These are phyloP conservation scores for Ganoderma sp. DNA, from an alignment of 1,284 basidiomycete genomes.

Conservation along the genomic window DNA sequence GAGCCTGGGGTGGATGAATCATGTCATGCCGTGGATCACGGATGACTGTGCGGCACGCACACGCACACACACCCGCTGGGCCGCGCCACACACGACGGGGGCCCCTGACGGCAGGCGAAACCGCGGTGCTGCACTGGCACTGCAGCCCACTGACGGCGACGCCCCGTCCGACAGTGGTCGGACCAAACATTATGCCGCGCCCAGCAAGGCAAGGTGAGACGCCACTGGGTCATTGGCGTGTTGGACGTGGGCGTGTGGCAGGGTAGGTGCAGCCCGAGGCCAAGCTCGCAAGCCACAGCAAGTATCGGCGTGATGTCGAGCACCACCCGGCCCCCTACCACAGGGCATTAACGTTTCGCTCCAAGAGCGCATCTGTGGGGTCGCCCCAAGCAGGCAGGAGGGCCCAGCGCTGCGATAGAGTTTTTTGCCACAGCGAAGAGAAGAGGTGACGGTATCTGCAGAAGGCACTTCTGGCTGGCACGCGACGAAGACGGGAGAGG, in stretches of 20 bases:
- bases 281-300: background rate
- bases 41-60: background rate
- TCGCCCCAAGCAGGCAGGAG: background rate
- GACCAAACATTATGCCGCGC: constrained; percentile 7
- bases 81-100: background rate
- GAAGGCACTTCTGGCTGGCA: constrained; percentile 1
- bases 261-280: constrained; percentile 4
- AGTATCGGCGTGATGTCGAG: too few species aligned
- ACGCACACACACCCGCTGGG: background rate
- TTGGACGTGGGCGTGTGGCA: background rate
- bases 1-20: too few species aligned
- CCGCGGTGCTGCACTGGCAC: background rate
- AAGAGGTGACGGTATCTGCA: background rate
- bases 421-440: constrained; percentile 1
- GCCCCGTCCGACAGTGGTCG: constrained; percentile 8
- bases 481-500: background rate
- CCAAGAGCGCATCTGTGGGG: background rate
- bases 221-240: constrained; percentile 1
- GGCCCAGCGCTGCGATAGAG: constrained; percentile 9
- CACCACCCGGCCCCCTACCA: background rate
- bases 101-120: constrained; percentile 10
- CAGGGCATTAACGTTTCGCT: background rate
- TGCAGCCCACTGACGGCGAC: background rate
- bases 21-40: too few species aligned
- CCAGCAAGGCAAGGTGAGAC: constrained; percentile 4